Percentiles rank a stretch among this genome's conserved stretches.
These are phyloP conservation scores for Daphne laureola DNA, from an alignment of 441 rosid species.

Conservation along the genomic window DNA sequence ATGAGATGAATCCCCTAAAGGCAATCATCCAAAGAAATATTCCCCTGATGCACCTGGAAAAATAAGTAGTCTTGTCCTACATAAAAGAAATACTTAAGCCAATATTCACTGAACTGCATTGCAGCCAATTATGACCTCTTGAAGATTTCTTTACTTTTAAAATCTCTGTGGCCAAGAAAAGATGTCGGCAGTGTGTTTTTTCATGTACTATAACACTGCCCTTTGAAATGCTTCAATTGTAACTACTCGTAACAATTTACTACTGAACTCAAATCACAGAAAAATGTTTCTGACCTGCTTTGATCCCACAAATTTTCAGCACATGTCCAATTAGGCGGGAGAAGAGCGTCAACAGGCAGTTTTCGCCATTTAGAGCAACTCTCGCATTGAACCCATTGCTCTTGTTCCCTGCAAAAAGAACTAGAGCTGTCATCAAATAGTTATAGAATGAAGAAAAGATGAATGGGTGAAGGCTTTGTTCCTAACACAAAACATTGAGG, in stretches of 20 bases:
- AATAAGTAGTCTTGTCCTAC: too few species aligned
- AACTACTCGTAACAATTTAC: too few species aligned
- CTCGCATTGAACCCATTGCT: slow-evolving; percentile 81
- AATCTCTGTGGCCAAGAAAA: slow-evolving; percentile 1
- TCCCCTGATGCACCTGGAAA: too few species aligned
- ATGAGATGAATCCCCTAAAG: too few species aligned
- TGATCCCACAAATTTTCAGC: slow-evolving; percentile 56
- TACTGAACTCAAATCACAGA: neutral
- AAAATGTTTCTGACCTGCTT: slow-evolving; percentile 34
- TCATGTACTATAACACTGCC: neutral
- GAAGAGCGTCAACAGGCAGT: slow-evolving; percentile 54
- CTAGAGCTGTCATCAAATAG: neutral
- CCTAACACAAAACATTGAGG: too few species aligned
- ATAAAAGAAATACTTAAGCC: too few species aligned
- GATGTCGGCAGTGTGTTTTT: neutral
- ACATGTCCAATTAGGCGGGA: slow-evolving; percentile 67
- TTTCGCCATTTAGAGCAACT: slow-evolving; percentile 67
- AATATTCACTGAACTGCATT: too few species aligned
- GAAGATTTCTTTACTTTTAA: neutral
- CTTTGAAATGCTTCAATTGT: slow-evolving; percentile 2
- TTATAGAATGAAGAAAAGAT: too few species aligned
- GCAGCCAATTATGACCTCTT: too few species aligned
- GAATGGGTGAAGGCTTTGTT: too few species aligned
- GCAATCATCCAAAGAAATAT: too few species aligned
- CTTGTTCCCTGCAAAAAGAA: slow-evolving; percentile 52